Evolutionary conservation across 2,329 filamentous ascomycete genomes (phyloP), one percentile per base, ranked within the genome.

Genomic region (Fusarium chuoi): DNA sequence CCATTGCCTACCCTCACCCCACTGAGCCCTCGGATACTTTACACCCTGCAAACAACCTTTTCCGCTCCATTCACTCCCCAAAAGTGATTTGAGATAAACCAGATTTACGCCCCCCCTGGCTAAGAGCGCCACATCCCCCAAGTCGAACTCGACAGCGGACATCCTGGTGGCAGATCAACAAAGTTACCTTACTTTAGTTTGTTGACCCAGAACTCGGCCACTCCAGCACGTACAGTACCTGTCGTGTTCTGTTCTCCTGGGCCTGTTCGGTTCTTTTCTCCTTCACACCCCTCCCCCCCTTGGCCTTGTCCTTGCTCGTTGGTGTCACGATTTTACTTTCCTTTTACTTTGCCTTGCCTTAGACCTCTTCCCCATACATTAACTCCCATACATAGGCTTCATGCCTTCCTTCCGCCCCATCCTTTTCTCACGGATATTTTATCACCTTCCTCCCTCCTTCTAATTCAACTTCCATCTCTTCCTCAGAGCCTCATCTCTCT

Each of bases 131-230:
- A 70, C 74, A 73, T 62, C 58, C 51, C 46, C 72, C 49, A 68
- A 62, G 65, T 68, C 46, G 68, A 66, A 76, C 75, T 78, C 77
- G 74, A 77, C 75, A 78, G 70, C 70, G 67, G 68, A 39, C 71
- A 78, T 78, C 77, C 77, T 65, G 58, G 77, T 73, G 73, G 74
- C 62, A 77, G 75, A 78, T 78, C 77, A 72, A 77, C 74, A 77
- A 77, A 75, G 70, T 76, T 68, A 33, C 46, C 22, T 33, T 49
- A 18, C 46, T 24, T 49, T 49, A 72, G 67, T 75, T 68, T 78
- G 74, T 70, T 68, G 59, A 57, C 48, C 48, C 22, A 51, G 30
- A 51, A 35, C 17, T 68, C 62, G 67, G 58, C 54, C 58, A 70
- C 62, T 65, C 65, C 65, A 67, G 62, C 48, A 51, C 48, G 17